phyloP scores from a whole-genome alignment of 2,329 filamentous ascomycete species.

The Aspergillus pseudoterreus region DNA sequence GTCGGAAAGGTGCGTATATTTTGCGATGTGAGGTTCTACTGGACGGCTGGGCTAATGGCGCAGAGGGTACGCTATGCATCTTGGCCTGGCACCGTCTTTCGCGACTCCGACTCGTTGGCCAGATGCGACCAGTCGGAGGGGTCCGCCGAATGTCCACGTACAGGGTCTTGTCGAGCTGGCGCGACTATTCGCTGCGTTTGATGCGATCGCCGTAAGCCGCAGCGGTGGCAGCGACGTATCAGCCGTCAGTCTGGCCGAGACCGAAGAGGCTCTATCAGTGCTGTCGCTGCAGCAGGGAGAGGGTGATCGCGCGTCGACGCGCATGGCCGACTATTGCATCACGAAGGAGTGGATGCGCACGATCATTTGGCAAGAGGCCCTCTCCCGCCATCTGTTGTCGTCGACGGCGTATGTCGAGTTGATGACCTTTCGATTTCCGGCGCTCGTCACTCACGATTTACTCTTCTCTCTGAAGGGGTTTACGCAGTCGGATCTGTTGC shows the following conservation, averaged over 20 bases:
- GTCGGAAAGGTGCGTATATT: conserved; percentile 24
- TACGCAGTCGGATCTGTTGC: conserved; percentile 23
- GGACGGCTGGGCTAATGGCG: neutral
- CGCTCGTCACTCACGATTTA: conserved; percentile 22
- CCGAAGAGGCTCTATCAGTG: conserved; percentile 18
- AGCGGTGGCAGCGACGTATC: neutral
- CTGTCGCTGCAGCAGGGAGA: conserved; percentile 11
- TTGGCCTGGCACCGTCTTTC: conserved; percentile 26
- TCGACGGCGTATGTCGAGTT: conserved; percentile 17
- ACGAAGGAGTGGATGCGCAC: conserved; percentile 32
- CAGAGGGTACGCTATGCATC: conserved; percentile 29
- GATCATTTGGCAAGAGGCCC: conserved; percentile 29
- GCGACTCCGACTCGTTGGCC: conserved; percentile 9
- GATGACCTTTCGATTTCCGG: conserved; percentile 26
- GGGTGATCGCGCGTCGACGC: conserved; percentile 13
- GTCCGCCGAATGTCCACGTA: conserved; percentile 13
- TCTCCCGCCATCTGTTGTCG: conserved; percentile 23
- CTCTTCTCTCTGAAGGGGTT: conserved; percentile 22
- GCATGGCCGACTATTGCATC: conserved; percentile 26
- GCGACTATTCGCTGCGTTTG: conserved; percentile 23
- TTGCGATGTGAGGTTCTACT: neutral
- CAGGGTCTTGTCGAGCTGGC: conserved; percentile 23
- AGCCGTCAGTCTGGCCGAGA: conserved; percentile 14
- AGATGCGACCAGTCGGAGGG: neutral
- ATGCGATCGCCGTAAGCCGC: conserved; percentile 14